A percentile compares a stretch with the other conserved stretches of the same genome.
These are phyloP conservation scores for Lipomyces sp. DNA, from an alignment of 805 yeast genomes.

Conservation along the genomic window DNA sequence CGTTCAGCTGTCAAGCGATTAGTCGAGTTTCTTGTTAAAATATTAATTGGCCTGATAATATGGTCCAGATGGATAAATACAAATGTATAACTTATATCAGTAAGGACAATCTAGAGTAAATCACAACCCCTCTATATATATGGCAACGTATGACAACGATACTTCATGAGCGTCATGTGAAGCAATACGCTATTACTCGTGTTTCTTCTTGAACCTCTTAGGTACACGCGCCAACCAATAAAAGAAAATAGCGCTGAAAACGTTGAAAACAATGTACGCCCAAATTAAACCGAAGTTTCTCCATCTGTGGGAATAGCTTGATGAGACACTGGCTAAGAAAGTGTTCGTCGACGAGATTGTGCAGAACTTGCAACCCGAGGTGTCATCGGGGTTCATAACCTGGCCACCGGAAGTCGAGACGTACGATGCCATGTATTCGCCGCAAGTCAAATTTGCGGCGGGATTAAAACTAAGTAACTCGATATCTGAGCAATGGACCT, in stretches of 20 bases:
- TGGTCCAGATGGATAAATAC: too few relatives aligned
- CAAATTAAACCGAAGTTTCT: constrained; percentile 66
- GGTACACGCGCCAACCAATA: constrained; percentile 35
- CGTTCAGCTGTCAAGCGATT: too few relatives aligned
- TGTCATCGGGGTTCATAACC: constrained; percentile 56
- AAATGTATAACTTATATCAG: too few relatives aligned
- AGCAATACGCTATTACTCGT: too few relatives aligned
- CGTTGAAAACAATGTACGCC: constrained; percentile 51
- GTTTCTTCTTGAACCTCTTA: constrained; percentile 24
- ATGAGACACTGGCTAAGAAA: constrained; percentile 46
- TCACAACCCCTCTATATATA: too few relatives aligned
- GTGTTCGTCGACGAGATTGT: constrained; percentile 25
- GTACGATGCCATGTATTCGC: constrained; percentile 55
- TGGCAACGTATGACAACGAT: too few relatives aligned
- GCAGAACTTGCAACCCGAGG: constrained; percentile 38
- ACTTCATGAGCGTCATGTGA: too few relatives aligned
- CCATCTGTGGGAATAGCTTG: constrained; percentile 60
- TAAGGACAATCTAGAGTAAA: too few relatives aligned
- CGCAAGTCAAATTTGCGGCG: constrained; percentile 64
- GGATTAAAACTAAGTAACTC: constrained; percentile 60
- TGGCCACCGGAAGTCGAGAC: constrained; percentile 59
- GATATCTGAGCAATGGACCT: constrained; percentile 54
- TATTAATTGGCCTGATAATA: too few relatives aligned
- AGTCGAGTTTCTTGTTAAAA: too few relatives aligned
- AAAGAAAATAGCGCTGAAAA: constrained; percentile 50